Evolutionary conservation across 1,284 basidiomycete genomes (phyloP).

Genomic region (Ustilago tritici): DNA sequence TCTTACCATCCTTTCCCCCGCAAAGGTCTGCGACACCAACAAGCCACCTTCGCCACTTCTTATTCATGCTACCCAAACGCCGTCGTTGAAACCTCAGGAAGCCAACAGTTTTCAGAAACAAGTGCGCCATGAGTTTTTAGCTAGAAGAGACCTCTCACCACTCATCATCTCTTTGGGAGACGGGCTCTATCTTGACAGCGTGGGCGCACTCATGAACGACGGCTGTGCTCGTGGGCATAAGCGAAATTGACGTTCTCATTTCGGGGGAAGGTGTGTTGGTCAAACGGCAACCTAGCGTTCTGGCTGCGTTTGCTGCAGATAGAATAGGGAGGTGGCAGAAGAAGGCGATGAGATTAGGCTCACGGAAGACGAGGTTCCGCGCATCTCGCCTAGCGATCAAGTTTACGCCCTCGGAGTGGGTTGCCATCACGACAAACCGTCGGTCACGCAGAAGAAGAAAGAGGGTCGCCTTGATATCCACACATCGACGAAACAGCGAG

Average conservation of each 20-base stretch:
- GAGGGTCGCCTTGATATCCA: background rate
- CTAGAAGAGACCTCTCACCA: background rate
- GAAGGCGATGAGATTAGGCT: background rate
- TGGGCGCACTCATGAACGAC: background rate
- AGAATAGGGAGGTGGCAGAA: background rate
- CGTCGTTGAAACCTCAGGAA: background rate
- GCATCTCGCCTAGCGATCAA: background rate
- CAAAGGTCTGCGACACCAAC: background rate
- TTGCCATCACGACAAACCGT: background rate
- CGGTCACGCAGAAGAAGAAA: background rate
- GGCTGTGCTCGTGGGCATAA: background rate
- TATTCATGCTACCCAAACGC: background rate
- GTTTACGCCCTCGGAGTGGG: background rate
- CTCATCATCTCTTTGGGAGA: background rate
- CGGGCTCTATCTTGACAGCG: background rate
- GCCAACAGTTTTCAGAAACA: background rate
- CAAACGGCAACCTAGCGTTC: background rate
- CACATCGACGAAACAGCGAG: background rate
- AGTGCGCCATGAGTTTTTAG: too few species aligned
- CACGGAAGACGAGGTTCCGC: constrained; percentile 13
- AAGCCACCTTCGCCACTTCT: background rate
- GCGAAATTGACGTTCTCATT: background rate
- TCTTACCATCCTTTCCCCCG: background rate
- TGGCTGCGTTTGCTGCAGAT: too few species aligned
- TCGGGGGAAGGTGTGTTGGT: background rate